phyloP scores from a whole-genome alignment of 345 rosid species.

The Salix dunnii region DNA sequence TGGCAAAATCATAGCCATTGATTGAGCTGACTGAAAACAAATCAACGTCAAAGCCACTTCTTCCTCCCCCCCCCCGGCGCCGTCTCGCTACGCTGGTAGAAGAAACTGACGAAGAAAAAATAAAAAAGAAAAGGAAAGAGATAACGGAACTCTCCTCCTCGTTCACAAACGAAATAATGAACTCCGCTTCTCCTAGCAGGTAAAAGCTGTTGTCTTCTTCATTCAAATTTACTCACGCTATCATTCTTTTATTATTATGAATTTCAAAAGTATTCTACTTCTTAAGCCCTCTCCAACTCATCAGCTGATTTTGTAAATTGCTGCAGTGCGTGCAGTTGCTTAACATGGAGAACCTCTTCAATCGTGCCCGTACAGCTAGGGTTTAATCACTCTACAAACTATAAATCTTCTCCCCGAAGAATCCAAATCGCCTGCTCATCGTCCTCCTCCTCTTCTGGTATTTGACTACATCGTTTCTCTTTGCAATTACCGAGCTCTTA shows the following conservation, averaged over 20 bases:
- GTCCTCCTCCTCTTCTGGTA: slow-evolving; percentile 33
- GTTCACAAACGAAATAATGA: background rate
- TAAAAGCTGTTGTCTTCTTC: background rate
- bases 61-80: no score
- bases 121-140: background rate
- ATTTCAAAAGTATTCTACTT: background rate
- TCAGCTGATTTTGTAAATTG: background rate
- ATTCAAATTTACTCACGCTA: background rate
- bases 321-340: slow-evolving; percentile 39
- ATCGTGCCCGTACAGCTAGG: slow-evolving; percentile 33
- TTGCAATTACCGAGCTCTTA: background rate
- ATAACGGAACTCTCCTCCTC: background rate
- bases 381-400: slow-evolving; percentile 15
- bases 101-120: background rate
- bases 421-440: slow-evolving; percentile 43
- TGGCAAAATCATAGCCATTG: background rate
- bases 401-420: background rate
- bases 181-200: background rate
- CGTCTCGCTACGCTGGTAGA: background rate
- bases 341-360: slow-evolving; percentile 35
- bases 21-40: background rate
- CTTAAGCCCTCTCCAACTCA: background rate
- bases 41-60: background rate
- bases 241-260: background rate
- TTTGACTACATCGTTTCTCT: background rate